Evolutionary conservation across 1,139 yeast species (phyloP), one percentile per base, ranked within the genome.

Genomic region (Geotrichum klebahnii): DNA sequence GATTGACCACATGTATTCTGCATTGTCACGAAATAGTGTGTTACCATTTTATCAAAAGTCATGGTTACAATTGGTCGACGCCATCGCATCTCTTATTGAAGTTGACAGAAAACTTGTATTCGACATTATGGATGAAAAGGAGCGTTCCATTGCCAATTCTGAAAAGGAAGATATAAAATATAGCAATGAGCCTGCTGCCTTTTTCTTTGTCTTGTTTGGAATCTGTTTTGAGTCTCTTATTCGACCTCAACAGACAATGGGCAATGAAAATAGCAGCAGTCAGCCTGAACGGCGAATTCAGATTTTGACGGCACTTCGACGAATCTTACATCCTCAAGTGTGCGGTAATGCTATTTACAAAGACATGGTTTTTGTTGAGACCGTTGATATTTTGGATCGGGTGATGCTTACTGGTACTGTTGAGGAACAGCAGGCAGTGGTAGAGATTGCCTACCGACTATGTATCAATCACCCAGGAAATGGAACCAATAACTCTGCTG

Each of bases 11-110:
- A 61, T 68, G 63, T 63, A 66, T 46, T 62, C 64, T 2, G 62
- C 67, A 0, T 58, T 65, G 44, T 60, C 63, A 16, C 58, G 62
- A 10, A 57, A 57, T 42, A 62, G 64, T 44, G 59, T 68, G 31
- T 60, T 81, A 42, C 75, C 74, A 20, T 69, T 79, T 4, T 86
- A 81, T 63, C 78, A 79, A 43, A 72, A 76, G 20, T 81, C 84
- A 45, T 89, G 97, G 96, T 71, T 85, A 40, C 86, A 84, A 60
- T 76, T 88, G 57, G 81, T 86, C 6, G 82, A 84, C 52, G 96
- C 88, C 0, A 74, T 89, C 59, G 83, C 95, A 20, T 73, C 81
- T 9, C 75, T 84, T 44, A 71, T 84, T 46, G 82, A 81, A 50
- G 71, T 71, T 31, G 76, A 82, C 56, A 71, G 73, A 12, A 58